Percentiles rank a stretch among this genome's conserved stretches.
These are phyloP conservation scores for Lepraria neglecta DNA, from an alignment of 495 filamentous ascomycete species.

Conservation along the genomic window DNA sequence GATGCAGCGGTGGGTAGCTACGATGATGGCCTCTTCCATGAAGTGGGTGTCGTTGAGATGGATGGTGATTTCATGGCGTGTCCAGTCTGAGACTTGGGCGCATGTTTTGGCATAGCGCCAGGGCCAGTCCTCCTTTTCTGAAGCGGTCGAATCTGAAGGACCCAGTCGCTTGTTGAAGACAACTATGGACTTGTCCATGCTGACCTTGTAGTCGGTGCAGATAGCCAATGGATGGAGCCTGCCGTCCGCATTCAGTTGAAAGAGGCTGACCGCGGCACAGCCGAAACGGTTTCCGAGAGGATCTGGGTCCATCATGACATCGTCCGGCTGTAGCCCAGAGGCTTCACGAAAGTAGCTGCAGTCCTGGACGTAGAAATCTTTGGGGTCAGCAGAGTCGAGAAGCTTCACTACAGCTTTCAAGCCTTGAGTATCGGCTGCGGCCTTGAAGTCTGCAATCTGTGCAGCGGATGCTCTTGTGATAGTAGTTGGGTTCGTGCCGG, in stretches of 20 bases:
- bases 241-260: constrained; percentile 39
- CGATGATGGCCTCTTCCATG: constrained; percentile 43
- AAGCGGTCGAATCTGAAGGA: constrained; percentile 25
- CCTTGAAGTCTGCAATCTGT: constrained; percentile 35
- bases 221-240: constrained; percentile 45
- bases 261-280: constrained; percentile 41
- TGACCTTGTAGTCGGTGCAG: constrained; percentile 39
- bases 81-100: constrained; percentile 45
- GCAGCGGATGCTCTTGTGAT: constrained; percentile 33
- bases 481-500: constrained; percentile 45
- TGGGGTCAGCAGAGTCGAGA: constrained; percentile 20
- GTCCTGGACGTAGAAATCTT: constrained; percentile 42
- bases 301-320: constrained; percentile 8
- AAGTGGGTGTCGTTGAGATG: constrained; percentile 44
- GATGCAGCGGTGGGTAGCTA: constrained; percentile 39
- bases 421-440: constrained; percentile 29
- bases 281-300: constrained; percentile 15
- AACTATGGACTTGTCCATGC: constrained; percentile 38
- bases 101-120: constrained; percentile 51
- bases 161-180: constrained; percentile 42
- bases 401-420: constrained; percentile 24
- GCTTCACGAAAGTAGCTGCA: constrained; percentile 44
- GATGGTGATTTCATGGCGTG: constrained; percentile 41
- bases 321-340: not conserved
- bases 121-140: constrained; percentile 41